Conservation (phyloP, 345 rosid genomes). For the Moricandia arvensis region DNA sequence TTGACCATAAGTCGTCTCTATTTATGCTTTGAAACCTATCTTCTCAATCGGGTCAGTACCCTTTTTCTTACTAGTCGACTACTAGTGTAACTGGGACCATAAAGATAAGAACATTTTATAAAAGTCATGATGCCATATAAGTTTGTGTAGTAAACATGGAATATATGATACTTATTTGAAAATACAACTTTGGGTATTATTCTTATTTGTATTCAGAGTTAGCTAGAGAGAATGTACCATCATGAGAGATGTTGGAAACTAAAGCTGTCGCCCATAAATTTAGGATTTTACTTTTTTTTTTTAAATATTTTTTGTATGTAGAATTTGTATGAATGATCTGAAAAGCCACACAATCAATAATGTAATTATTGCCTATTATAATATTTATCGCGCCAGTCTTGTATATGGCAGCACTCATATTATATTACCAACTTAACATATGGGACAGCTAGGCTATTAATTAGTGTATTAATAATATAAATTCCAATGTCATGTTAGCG, state of each 20-base stretch:
- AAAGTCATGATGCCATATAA: slow-evolving; percentile 28
- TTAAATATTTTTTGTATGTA: background rate
- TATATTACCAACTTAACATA: background rate
- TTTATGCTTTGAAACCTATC: slow-evolving; percentile 15
- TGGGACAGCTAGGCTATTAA: background rate
- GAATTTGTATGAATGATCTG: background rate
- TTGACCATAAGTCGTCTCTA: too few species aligned
- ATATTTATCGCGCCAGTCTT: background rate
- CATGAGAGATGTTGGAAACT: slow-evolving; percentile 13
- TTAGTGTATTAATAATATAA: too few species aligned
- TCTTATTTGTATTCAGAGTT: background rate
- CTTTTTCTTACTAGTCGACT: slow-evolving; percentile 20
- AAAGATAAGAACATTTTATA: slow-evolving; percentile 27
- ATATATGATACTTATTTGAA: slow-evolving; percentile 18
- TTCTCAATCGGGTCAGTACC: background rate
- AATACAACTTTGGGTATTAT: background rate
- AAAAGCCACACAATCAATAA: background rate
- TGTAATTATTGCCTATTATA: background rate
- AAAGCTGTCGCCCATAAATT: slow-evolving; percentile 13
- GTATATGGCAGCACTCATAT: background rate
- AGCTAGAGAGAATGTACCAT: slow-evolving; percentile 13
- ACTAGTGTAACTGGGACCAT: slow-evolving; percentile 29
- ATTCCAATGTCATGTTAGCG: too few species aligned
- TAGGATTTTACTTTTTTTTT: slow-evolving; percentile 11
- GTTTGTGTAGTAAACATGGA: slow-evolving; percentile 19